These are phyloP conservation scores for Volvox reticuliferus DNA, from an alignment of 139 green algal genomes.

Conservation along the genomic window DNA sequence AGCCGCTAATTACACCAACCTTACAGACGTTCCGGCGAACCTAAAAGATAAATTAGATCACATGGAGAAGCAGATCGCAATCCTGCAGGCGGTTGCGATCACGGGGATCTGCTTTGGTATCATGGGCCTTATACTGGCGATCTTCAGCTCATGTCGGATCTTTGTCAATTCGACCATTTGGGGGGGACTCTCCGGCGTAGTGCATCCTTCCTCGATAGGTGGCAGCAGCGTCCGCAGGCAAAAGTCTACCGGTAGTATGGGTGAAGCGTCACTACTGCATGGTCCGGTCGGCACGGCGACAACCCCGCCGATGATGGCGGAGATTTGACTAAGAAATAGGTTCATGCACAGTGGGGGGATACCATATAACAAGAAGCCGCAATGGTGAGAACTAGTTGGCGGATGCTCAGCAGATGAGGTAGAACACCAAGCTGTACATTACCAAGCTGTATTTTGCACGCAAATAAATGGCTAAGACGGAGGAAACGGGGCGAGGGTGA, in stretches of 20 bases:
- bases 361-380: too few relatives aligned
- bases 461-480: too few relatives aligned
- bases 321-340: too few relatives aligned
- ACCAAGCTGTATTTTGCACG: too few relatives aligned
- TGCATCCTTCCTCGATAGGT: background rate
- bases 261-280: background rate
- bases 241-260: background rate
- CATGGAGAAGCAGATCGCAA: constrained; percentile 30
- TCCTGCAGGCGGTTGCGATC: constrained; percentile 28
- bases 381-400: too few relatives aligned
- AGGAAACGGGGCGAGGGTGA: too few relatives aligned
- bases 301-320: too few relatives aligned
- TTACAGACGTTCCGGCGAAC: constrained; percentile 28
- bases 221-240: background rate
- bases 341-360: too few relatives aligned
- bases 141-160: constrained; percentile 31
- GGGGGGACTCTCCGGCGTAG: background rate
- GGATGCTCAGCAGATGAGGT: too few relatives aligned
- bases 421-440: too few relatives aligned
- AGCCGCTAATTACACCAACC: background rate
- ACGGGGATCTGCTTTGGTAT: constrained; percentile 36
- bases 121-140: background rate
- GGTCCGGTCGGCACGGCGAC: too few relatives aligned
- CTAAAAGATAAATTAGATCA: background rate
- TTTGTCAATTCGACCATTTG: constrained; percentile 22